A percentile compares a stretch with the other conserved stretches of the same genome.
Evolutionary conservation across 2,329 filamentous ascomycete species (phyloP).

Genomic region (Cadophora sp.): DNA sequence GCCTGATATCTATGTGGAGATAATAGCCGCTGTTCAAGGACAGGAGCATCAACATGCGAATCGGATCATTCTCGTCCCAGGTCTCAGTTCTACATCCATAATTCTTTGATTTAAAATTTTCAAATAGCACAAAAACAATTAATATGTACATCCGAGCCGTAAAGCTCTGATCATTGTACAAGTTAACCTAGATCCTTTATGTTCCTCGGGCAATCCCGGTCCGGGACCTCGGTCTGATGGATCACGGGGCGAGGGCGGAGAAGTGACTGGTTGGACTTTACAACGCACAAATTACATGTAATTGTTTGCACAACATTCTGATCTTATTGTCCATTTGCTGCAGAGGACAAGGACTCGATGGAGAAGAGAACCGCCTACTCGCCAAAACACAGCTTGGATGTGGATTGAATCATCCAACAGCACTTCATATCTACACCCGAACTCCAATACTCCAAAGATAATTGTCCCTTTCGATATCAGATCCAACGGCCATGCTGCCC

Average conservation of each 20-base stretch:
- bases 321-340: not conserved
- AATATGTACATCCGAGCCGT: not conserved
- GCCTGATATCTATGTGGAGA: not conserved
- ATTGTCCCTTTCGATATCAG: not conserved
- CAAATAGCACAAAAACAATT: no score
- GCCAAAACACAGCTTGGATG: not conserved
- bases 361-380: not conserved
- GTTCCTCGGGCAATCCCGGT: constrained; percentile 12
- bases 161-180: not conserved
- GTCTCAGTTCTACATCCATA: no score
- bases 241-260: not conserved
- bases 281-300: not conserved
- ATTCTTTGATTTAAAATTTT: no score
- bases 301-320: not conserved
- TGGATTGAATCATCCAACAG: not conserved
- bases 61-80: not conserved
- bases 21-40: not conserved
- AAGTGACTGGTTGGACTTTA: constrained; percentile 1
- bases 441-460: constrained; percentile 14
- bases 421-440: not conserved
- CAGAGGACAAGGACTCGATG: not conserved
- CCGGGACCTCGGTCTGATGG: constrained; percentile 12
- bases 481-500: not conserved
- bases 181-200: no score
- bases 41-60: not conserved